Base-by-base conservation (phyloP, 75 land plant species). In the Ceratopteris richardii region DNA sequence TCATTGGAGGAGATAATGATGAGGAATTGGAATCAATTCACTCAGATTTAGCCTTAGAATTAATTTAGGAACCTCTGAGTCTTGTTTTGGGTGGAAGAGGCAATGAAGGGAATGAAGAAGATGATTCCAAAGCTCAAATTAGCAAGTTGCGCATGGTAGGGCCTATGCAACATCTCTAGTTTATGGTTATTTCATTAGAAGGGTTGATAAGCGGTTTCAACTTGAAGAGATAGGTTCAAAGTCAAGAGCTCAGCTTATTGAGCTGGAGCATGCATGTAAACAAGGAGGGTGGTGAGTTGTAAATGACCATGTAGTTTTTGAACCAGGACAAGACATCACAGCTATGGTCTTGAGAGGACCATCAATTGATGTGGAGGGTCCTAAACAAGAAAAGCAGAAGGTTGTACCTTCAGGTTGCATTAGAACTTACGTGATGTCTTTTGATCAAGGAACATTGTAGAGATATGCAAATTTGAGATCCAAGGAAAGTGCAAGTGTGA, bases 121-220 rank as follows among this genome's bases (percentile, higher is more conserved):
- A 65, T 26, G 44, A 54, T 16, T 40, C 77, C 17, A 61, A 73
- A 23, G 83, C 72, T 11, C 72, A 77, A 39, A 82, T 76, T 17
- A 82, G 90, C 68, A 86, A 82, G 70, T 63, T 86, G 12, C 64
- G 80, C 67, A 72, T 86, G 41, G 90, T 11, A 82, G 80, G 60
- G 80, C 79, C 1, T 86, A 86, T 68, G 86, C 86, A 1, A 81
- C 90, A n/a, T 86, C 90, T 0, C 61, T 79, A 12, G 72, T 86
- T 74, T 86, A 82, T 71, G 90, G 90, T 0, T 86, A 86, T 63
- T 86, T 86, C 64, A 68, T 86, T 20, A 73, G 64, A 36, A 66
- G 86, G 20, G 83, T 86, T 12, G 90, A 86, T 44, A 71, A 79
- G 56, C 55, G 80, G 23, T 86, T 71, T 68, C 90, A 86, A 58